Conservation (phyloP, 768 basidiomycete species). For the Panus rudis region DNA sequence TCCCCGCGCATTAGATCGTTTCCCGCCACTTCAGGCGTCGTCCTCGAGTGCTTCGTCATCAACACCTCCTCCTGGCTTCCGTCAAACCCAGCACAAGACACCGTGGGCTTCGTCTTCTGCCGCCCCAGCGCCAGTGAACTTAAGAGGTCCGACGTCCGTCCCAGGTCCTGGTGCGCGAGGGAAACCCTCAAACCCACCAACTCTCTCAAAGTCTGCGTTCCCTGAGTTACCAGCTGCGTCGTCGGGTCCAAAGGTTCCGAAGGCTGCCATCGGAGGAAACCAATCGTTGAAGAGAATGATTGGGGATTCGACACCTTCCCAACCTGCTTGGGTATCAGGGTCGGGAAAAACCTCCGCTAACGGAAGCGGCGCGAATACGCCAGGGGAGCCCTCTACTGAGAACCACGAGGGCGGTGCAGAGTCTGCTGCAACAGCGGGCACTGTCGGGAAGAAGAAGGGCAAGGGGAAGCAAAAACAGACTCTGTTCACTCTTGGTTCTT, state of each 20-base stretch:
- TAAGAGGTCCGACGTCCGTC: slow-evolving; percentile 23
- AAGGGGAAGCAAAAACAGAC: slow-evolving; percentile 85
- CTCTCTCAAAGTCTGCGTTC: slow-evolving; percentile 52
- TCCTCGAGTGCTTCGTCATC: slow-evolving; percentile 2
- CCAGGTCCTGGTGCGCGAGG: slow-evolving; percentile 17
- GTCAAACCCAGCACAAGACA: slow-evolving; percentile 45
- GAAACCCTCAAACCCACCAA: slow-evolving; percentile 28
- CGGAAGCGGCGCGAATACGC: slow-evolving; percentile 8
- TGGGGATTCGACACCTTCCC: slow-evolving; percentile 34
- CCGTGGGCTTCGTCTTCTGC: slow-evolving; percentile 42
- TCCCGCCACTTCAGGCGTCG: slow-evolving; percentile 22
- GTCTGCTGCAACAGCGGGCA: slow-evolving; percentile 12
- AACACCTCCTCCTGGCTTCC: no score
- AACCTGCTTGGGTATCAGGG: slow-evolving; percentile 26
- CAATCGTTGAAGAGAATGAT: slow-evolving; percentile 61
- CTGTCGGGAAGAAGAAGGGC: slow-evolving; percentile 50
- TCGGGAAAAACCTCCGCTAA: slow-evolving; percentile 6
- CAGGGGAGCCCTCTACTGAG: slow-evolving; percentile 8
- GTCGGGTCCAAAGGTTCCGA: slow-evolving; percentile 28
- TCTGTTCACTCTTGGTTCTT: slow-evolving; percentile 59
- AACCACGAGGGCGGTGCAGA: slow-evolving; percentile 3
- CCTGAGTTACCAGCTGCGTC: slow-evolving; percentile 62
- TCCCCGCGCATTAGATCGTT: slow-evolving; percentile 23
- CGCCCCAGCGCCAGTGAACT: slow-evolving; percentile 24
- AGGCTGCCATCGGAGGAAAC: slow-evolving; percentile 51